Conservation (phyloP, 2,329 filamentous ascomycete species). For the Penicillium vulpinum region DNA sequence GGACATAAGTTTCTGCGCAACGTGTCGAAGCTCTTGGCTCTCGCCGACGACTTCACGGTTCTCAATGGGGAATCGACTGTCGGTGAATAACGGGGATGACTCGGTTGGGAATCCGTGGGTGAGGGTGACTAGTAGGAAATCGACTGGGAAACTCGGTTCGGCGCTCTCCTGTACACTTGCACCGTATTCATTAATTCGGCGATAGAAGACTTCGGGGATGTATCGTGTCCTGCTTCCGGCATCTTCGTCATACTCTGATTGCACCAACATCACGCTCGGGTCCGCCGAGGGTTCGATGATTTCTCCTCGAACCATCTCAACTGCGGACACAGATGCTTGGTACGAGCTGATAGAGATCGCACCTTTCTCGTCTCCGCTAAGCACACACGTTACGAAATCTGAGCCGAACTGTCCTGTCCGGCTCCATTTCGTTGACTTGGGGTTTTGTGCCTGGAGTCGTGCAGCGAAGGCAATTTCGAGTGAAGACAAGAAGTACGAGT, state of each 20-base stretch:
- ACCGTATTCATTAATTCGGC: constrained; percentile 92
- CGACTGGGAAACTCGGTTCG: constrained; percentile 92
- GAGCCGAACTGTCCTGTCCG: constrained; percentile 92
- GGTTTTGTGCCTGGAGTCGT: constrained; percentile 81
- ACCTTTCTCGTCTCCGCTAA: constrained; percentile 88
- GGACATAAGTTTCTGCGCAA: constrained; percentile 68
- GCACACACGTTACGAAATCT: constrained; percentile 93
- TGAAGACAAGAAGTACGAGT: constrained; percentile 92
- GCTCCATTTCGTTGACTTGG: constrained; percentile 93
- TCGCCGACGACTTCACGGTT: constrained; percentile 86
- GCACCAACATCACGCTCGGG: constrained; percentile 89
- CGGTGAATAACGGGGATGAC: constrained; percentile 72
- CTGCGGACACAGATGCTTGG: constrained; percentile 90
- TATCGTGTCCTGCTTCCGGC: constrained; percentile 72
- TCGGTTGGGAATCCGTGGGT: constrained; percentile 92
- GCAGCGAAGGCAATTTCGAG: constrained; percentile 89
- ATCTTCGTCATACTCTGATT: constrained; percentile 80
- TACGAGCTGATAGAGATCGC: constrained; percentile 89
- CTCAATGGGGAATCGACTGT: constrained; percentile 78
- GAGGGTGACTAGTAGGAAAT: constrained; percentile 92
- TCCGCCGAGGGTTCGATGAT: constrained; percentile 95
- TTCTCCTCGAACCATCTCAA: constrained; percentile 95
- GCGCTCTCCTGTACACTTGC: constrained; percentile 96
- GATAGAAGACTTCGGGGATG: constrained; percentile 96
- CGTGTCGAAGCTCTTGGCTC: constrained; percentile 72